Percentiles rank a stretch among this genome's conserved stretches.
Evolutionary conservation across 2,329 filamentous ascomycete genomes (phyloP).

Genomic region (Raffaelea albimanens): DNA sequence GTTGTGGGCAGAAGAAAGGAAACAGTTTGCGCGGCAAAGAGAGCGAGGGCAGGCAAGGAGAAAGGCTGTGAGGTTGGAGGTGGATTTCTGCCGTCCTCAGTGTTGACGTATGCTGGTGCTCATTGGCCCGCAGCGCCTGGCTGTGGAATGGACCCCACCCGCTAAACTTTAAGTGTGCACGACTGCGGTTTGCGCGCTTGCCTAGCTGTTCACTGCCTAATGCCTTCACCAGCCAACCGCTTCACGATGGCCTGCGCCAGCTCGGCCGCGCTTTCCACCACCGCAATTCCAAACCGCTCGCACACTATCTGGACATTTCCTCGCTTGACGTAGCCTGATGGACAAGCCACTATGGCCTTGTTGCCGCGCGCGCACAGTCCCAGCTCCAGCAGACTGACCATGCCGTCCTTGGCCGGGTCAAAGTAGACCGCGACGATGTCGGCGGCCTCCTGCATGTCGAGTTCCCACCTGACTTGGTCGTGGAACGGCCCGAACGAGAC

Average conservation of each 20-base stretch:
- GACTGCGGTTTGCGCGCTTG: too few relatives aligned
- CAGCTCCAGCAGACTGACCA: slow-evolving; percentile 51
- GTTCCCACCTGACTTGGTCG: slow-evolving; percentile 52
- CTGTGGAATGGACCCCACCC: not conserved
- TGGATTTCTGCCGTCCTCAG: not conserved
- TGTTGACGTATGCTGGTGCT: not conserved
- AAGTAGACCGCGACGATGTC: slow-evolving; percentile 50
- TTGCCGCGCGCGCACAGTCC: slow-evolving; percentile 36
- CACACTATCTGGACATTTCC: slow-evolving; percentile 54
- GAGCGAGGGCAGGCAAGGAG: not conserved
- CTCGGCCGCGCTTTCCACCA: slow-evolving; percentile 31
- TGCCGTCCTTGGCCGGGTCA: slow-evolving; percentile 39
- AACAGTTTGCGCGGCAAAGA: too few relatives aligned
- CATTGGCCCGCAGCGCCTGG: not conserved
- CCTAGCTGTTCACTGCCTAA: too few relatives aligned
- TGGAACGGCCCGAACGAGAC: slow-evolving; percentile 34
- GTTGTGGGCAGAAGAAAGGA: too few relatives aligned
- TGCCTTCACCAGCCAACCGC: too few relatives aligned
- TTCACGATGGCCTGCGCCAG: slow-evolving; percentile 17
- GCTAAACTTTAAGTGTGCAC: not conserved
- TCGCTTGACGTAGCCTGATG: slow-evolving; percentile 42
- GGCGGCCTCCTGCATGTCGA: slow-evolving; percentile 42
- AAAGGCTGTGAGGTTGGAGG: not conserved
- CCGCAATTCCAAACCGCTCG: slow-evolving; percentile 31
- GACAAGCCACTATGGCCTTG: slow-evolving; percentile 44